Evolutionary conservation across 495 filamentous ascomycete genomes (phyloP).

Genomic region (Parathielavia hyrcaniae): DNA sequence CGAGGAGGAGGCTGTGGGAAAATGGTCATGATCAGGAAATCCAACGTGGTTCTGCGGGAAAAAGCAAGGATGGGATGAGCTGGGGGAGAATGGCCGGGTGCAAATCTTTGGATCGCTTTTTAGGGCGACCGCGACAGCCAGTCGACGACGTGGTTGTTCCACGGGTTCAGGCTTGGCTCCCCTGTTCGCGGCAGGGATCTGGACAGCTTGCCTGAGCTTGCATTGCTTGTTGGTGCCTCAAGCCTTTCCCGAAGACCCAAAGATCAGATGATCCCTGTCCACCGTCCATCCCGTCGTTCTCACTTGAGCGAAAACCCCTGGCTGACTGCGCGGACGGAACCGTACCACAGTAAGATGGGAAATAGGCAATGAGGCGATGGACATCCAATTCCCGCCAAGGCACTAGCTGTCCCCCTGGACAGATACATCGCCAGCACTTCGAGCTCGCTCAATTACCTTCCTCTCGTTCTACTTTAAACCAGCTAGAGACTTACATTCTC

Average conservation of each 20-base stretch:
- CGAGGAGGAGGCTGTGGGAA: background rate
- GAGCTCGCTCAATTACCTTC: too few relatives aligned
- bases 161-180: conserved; percentile 1
- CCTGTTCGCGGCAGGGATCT: conserved; percentile 12
- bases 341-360: too few relatives aligned
- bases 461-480: too few relatives aligned
- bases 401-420: too few relatives aligned
- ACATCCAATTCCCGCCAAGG: too few relatives aligned
- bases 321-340: too few relatives aligned
- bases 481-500: too few relatives aligned
- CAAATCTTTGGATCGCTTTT: conserved; percentile 10
- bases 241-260: conserved; percentile 5
- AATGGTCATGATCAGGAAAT: conserved; percentile 16
- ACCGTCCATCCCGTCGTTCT: background rate
- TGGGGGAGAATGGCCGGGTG: conserved; percentile 11
- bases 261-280: background rate
- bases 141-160: conserved; percentile 20
- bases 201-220: conserved; percentile 14
- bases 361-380: too few relatives aligned
- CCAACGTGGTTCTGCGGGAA: background rate
- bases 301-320: too few relatives aligned
- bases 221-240: conserved; percentile 10
- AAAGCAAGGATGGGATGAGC: conserved; percentile 16
- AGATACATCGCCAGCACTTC: too few relatives aligned
- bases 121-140: conserved; percentile 8